Evolutionary conservation across 2,329 filamentous ascomycete species (phyloP), one percentile per base, ranked within the genome.

Genomic region (Erysiphe pisi): DNA sequence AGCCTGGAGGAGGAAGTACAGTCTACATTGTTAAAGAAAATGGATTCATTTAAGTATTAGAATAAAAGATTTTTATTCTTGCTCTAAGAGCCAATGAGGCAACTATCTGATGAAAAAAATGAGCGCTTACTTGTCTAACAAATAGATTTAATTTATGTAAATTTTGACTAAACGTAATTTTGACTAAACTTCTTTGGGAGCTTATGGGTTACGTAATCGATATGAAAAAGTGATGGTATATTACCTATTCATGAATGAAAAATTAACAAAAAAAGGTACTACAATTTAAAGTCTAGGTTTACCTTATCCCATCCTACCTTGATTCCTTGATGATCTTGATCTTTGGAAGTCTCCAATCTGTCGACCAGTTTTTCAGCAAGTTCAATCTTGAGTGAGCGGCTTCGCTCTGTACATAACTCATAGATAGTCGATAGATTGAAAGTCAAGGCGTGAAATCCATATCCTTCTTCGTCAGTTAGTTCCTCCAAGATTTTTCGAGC

Each of bases 351-450:
- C 6, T 68, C 73, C 61, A 77, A 40, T 71, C 79, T 79, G 25
- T 74, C 84, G 0, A 92, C 90, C 25, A 95, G 86, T 76, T 86
- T 87, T 80, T 93, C 91, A 1, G 91, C 89, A 25, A 98, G 84
- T 40, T 84, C 85, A 45, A 87, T 83, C 85, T 98, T 98, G 80
- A 91, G 83, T 18, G 86, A 86, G 74, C 88, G 85, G 63, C 92
- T 88, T 78, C 88, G 87, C 80, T 98, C 94, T 0, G 92, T 94
- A 82, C 92, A 95, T 11, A 98, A 86, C 83, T 98, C 95, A 82
- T 97, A 98, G 80, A 97, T 88, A 0, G 94, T 98, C 16, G 90
- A 89, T 18, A 99, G 83, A 82, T 98, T 98, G 83, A 97, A 97
- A 0, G 96, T 87, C 1, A 97, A 84, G 0, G 92, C 92, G 79